Evolutionary conservation across 345 rosid genomes (phyloP).

Genomic region (Raphanus raphanistrum): DNA sequence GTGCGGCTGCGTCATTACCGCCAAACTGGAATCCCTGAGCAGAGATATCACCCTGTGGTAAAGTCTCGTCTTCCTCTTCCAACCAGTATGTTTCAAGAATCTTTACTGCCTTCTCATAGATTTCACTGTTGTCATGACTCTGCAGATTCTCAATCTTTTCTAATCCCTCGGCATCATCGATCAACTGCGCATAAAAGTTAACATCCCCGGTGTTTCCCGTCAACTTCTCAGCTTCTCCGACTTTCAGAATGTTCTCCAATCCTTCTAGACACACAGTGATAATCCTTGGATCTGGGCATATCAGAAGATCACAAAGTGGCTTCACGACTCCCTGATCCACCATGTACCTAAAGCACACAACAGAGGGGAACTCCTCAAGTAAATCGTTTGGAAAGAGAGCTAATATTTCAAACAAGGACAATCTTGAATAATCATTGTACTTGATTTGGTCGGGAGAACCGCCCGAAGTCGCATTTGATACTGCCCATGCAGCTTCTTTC

Average conservation of each 20-base stretch:
- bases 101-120: slow-evolving; percentile 84
- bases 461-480: slow-evolving; percentile 83
- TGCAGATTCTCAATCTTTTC: slow-evolving; percentile 84
- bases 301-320: slow-evolving; percentile 76
- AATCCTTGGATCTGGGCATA: slow-evolving; percentile 82
- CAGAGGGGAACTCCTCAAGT: background rate
- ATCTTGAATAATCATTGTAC: slow-evolving; percentile 36
- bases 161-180: slow-evolving; percentile 79
- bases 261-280: slow-evolving; percentile 82
- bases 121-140: slow-evolving; percentile 83
- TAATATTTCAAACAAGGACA: background rate
- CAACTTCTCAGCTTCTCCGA: slow-evolving; percentile 72
- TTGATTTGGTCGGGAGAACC: slow-evolving; percentile 73
- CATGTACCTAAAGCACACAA: slow-evolving; percentile 46
- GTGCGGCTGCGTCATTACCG: slow-evolving; percentile 54
- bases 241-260: slow-evolving; percentile 74
- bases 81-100: slow-evolving; percentile 82
- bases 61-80: slow-evolving; percentile 73
- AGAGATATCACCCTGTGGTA: slow-evolving; percentile 64
- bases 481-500: slow-evolving; percentile 93
- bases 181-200: slow-evolving; percentile 63
- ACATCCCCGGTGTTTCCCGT: slow-evolving; percentile 55
- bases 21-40: slow-evolving; percentile 69
- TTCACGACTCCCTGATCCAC: slow-evolving; percentile 77
- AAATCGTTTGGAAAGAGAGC: background rate